phyloP scores from a whole-genome alignment of 805 yeast genomes.

The Kazachstania taianensis region DNA sequence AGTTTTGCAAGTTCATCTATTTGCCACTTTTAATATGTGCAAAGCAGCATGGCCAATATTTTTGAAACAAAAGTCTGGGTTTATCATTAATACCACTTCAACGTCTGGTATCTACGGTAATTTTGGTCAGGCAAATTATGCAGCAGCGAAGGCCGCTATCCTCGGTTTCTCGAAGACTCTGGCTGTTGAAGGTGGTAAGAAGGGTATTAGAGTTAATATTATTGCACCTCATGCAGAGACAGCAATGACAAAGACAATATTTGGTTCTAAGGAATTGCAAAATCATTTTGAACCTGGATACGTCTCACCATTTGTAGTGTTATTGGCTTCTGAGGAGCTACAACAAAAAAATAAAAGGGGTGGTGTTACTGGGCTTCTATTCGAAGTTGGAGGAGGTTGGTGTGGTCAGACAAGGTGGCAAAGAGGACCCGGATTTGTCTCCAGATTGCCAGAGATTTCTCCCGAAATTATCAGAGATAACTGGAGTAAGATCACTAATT shows the following conservation, averaged over 20 bases:
- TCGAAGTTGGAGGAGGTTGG: slow-evolving; percentile 97
- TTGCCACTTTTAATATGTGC: slow-evolving; percentile 71
- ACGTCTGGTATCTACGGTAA: slow-evolving; percentile 96
- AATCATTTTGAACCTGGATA: slow-evolving; percentile 77
- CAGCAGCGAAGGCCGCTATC: slow-evolving; percentile 86
- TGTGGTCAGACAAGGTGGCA: slow-evolving; percentile 92
- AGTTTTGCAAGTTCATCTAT: slow-evolving; percentile 71
- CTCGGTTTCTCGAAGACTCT: slow-evolving; percentile 76
- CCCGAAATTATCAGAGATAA: slow-evolving; percentile 65
- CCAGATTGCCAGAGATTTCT: slow-evolving; percentile 34
- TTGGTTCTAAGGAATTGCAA: slow-evolving; percentile 59
- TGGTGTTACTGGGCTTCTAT: slow-evolving; percentile 64
- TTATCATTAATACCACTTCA: slow-evolving; percentile 77
- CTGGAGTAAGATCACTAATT: slow-evolving; percentile 60
- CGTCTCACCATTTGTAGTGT: slow-evolving; percentile 83
- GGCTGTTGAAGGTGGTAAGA: slow-evolving; percentile 83
- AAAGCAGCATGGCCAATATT: slow-evolving; percentile 92
- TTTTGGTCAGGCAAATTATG: slow-evolving; percentile 94
- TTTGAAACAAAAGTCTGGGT: slow-evolving; percentile 63
- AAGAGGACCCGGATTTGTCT: slow-evolving; percentile 76
- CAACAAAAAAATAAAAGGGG: slow-evolving; percentile 30
- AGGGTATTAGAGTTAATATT: slow-evolving; percentile 64
- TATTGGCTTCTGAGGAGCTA: slow-evolving; percentile 64
- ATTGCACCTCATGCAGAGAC: slow-evolving; percentile 98
- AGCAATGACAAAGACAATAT: slow-evolving; percentile 87